Conservation (phyloP, 1,284 basidiomycete species). For the Gymnopus androsaceus region DNA sequence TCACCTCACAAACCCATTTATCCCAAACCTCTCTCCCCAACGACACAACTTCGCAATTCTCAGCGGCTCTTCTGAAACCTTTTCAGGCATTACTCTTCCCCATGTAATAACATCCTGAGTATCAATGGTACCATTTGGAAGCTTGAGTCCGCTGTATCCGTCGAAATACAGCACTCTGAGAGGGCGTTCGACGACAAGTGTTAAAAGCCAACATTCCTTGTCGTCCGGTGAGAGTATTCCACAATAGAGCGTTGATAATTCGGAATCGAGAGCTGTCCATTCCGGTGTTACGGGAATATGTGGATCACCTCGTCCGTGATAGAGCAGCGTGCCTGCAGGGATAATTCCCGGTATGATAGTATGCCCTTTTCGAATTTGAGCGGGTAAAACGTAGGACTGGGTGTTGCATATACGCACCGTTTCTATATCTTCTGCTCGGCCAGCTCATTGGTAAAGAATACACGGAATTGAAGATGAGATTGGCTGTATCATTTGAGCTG, state of each 20-base stretch:
- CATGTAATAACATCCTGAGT: slow-evolving; percentile 34
- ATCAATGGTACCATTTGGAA: slow-evolving; percentile 33
- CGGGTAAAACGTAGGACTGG: neutral
- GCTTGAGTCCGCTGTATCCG: slow-evolving; percentile 40
- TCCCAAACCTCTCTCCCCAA: neutral
- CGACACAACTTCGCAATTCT: slow-evolving; percentile 22
- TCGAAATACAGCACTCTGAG: slow-evolving; percentile 44
- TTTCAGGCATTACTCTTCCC: slow-evolving; percentile 26
- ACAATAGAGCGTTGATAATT: slow-evolving; percentile 40
- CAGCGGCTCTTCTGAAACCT: slow-evolving; percentile 22
- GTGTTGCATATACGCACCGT: slow-evolving; percentile 31
- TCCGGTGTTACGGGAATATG: slow-evolving; percentile 34
- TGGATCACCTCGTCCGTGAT: slow-evolving; percentile 32
- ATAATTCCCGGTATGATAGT: slow-evolving; percentile 35
- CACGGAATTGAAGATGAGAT: slow-evolving; percentile 45
- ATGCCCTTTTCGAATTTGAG: slow-evolving; percentile 29
- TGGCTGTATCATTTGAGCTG: slow-evolving; percentile 33
- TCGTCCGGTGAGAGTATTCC: slow-evolving; percentile 9
- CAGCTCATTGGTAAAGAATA: slow-evolving; percentile 48
- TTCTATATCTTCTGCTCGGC: slow-evolving; percentile 52
- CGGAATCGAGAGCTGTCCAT: slow-evolving; percentile 43
- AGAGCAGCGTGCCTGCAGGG: slow-evolving; percentile 38
- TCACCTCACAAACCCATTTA: slow-evolving; percentile 12
- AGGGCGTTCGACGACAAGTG: slow-evolving; percentile 33
- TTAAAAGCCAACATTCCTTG: slow-evolving; percentile 38